Percentiles rank a stretch among this genome's conserved stretches.
Conservation (phyloP, 805 yeast species). For the Myxozyma melibiosi region DNA sequence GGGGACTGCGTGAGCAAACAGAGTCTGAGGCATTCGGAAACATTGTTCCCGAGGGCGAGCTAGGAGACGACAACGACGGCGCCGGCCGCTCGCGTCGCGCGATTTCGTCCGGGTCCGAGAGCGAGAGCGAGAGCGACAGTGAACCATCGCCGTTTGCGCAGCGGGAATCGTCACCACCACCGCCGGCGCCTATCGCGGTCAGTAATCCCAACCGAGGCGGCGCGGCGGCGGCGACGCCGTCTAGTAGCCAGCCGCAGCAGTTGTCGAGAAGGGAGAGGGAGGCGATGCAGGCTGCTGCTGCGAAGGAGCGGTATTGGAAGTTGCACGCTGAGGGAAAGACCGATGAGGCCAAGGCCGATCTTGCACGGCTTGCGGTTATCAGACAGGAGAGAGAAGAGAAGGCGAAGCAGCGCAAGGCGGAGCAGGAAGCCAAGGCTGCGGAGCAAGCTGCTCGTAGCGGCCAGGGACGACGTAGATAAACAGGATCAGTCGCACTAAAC, state of each 20-base stretch:
- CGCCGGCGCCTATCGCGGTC: slow-evolving; percentile 28
- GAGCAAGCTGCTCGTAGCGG: slow-evolving; percentile 13
- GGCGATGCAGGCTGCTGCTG: slow-evolving; percentile 33
- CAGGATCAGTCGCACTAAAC: no score
- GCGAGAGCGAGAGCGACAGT: slow-evolving; percentile 7
- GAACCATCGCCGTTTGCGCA: not conserved
- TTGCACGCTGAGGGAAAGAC: slow-evolving; percentile 42
- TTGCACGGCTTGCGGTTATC: slow-evolving; percentile 54
- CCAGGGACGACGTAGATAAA: slow-evolving; percentile 1
- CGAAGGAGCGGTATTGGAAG: slow-evolving; percentile 33
- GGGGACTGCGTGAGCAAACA: slow-evolving; percentile 19
- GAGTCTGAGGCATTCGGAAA: slow-evolving; percentile 8
- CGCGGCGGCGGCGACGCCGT: not conserved
- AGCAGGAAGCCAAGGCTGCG: slow-evolving; percentile 28
- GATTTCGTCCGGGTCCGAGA: slow-evolving; percentile 4
- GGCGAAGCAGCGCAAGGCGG: slow-evolving; percentile 30
- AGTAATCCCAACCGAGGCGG: slow-evolving; percentile 25
- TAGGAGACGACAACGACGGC: slow-evolving; percentile 4
- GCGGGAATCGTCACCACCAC: slow-evolving; percentile 24
- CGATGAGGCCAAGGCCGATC: slow-evolving; percentile 61
- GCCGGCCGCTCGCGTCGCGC: slow-evolving; percentile 4
- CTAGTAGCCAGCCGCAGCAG: slow-evolving; percentile 14
- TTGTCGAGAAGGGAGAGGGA: slow-evolving; percentile 32
- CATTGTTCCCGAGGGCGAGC: slow-evolving; percentile 10
- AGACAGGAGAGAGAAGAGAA: slow-evolving; percentile 32